A percentile compares a stretch with the other conserved stretches of the same genome.
phyloP scores from a whole-genome alignment of 108 stramenopile genomes.

The Nitzschia sp. region DNA sequence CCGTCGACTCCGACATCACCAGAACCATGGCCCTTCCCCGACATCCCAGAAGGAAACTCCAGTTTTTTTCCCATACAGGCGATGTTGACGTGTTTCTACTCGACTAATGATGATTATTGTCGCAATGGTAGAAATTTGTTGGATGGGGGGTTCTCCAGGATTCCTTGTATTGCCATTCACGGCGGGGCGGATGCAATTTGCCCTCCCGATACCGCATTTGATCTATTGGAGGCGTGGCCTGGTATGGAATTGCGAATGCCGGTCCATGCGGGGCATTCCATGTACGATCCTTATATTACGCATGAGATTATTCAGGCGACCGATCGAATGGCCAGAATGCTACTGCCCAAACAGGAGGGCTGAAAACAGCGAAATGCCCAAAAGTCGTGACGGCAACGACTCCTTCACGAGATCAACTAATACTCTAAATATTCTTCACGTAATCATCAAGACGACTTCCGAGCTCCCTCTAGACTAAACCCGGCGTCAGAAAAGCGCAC shows the following conservation, averaged over 20 bases:
- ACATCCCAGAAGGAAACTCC: conserved; percentile 22
- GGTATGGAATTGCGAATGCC: conserved; percentile 66
- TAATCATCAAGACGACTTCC: no score
- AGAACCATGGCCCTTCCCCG: conserved; percentile 1
- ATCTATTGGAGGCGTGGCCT: conserved; percentile 53
- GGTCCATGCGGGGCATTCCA: conserved; percentile 63
- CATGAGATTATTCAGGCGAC: conserved; percentile 66
- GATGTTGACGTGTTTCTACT: conserved; percentile 83
- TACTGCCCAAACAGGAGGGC: no score
- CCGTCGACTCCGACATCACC: background rate
- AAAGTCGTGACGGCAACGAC: no score
- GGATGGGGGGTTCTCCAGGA: conserved; percentile 5
- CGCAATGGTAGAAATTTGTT: conserved; percentile 23
- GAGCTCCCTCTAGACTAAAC: no score
- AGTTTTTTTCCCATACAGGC: conserved; percentile 61
- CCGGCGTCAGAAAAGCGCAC: no score
- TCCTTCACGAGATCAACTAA: no score
- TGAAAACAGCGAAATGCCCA: no score
- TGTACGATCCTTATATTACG: conserved; percentile 72
- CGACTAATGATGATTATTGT: conserved; percentile 53
- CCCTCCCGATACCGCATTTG: conserved; percentile 74
- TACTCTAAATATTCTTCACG: no score
- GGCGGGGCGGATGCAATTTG: conserved; percentile 72
- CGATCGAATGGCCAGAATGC: conserved; percentile 51
- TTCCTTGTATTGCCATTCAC: conserved; percentile 73